Evolutionary conservation across 129 eudicot species (phyloP).

Genomic region (Lonicera japonica): DNA sequence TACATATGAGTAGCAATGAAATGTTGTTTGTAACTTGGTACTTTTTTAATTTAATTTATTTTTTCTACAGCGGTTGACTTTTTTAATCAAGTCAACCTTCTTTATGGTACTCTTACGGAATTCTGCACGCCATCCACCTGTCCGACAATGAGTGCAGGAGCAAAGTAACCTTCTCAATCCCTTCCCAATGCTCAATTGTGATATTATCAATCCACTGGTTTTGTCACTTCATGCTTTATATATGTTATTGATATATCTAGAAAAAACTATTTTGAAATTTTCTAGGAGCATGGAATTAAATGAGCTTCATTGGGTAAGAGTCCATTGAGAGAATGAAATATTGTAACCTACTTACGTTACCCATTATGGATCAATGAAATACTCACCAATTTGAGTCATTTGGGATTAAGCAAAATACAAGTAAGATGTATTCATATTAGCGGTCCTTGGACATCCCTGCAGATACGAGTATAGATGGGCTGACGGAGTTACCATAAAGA

Average conservation of each 20-base stretch:
- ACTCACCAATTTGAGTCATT: too few species aligned
- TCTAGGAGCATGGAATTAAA: too few species aligned
- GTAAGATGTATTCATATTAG: too few species aligned
- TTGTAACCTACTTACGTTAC: too few species aligned
- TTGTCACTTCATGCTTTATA: not conserved
- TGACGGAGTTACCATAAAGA: conserved; percentile 64
- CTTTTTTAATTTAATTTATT: conserved; percentile 1
- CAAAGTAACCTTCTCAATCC: conserved; percentile 43
- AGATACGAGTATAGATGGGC: conserved; percentile 78
- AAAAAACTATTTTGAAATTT: too few species aligned
- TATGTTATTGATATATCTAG: not conserved
- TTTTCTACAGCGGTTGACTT: conserved; percentile 56
- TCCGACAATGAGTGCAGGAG: conserved; percentile 65
- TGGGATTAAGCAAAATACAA: too few species aligned
- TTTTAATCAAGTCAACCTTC: conserved; percentile 67
- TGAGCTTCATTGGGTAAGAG: too few species aligned
- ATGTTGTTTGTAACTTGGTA: not conserved
- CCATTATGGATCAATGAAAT: too few species aligned
- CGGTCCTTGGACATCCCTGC: conserved; percentile 1
- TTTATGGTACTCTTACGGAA: conserved; percentile 58
- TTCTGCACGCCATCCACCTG: conserved; percentile 58
- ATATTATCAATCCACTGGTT: not conserved
- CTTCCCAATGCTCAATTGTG: conserved; percentile 2
- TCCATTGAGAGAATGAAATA: too few species aligned
- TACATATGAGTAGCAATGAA: too few species aligned